Conservation (phyloP, 2,329 filamentous ascomycete genomes). For the Ceratocystis harringtonii region DNA sequence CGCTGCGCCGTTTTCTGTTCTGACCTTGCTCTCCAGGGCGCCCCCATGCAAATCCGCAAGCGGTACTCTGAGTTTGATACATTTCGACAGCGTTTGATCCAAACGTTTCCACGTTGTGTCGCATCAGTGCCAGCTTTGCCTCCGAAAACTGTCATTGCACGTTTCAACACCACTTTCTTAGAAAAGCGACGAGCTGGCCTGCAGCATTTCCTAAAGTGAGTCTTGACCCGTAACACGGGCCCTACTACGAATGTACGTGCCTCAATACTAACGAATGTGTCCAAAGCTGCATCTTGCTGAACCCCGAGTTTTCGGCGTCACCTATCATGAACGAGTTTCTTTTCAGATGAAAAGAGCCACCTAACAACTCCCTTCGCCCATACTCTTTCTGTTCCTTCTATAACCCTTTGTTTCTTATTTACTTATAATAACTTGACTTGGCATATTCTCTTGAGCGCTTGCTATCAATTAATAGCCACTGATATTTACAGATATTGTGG, state of each 20-base stretch:
- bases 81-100: constrained; percentile 55
- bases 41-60: constrained; percentile 47
- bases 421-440: not conserved
- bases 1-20: no score
- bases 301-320: constrained; percentile 87
- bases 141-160: constrained; percentile 79
- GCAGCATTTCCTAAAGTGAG: constrained; percentile 86
- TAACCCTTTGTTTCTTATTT: not conserved
- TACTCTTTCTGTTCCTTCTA: not conserved
- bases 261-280: not conserved
- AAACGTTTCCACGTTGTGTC: constrained; percentile 70
- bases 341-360: constrained; percentile 37
- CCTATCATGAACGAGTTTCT: constrained; percentile 83
- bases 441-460: not conserved
- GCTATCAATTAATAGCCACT: not conserved
- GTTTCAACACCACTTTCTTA: constrained; percentile 70
- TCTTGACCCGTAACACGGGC: not conserved
- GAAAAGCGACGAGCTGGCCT: constrained; percentile 70
- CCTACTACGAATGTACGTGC: not conserved
- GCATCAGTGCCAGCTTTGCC: constrained; percentile 80
- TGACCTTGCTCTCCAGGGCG: constrained; percentile 32
- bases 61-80: constrained; percentile 91
- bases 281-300: constrained; percentile 68
- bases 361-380: no score
- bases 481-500: not conserved